These are phyloP conservation scores for Thraustochytrium striatum DNA, from an alignment of 352 stramenopile genomes.

Conservation along the genomic window DNA sequence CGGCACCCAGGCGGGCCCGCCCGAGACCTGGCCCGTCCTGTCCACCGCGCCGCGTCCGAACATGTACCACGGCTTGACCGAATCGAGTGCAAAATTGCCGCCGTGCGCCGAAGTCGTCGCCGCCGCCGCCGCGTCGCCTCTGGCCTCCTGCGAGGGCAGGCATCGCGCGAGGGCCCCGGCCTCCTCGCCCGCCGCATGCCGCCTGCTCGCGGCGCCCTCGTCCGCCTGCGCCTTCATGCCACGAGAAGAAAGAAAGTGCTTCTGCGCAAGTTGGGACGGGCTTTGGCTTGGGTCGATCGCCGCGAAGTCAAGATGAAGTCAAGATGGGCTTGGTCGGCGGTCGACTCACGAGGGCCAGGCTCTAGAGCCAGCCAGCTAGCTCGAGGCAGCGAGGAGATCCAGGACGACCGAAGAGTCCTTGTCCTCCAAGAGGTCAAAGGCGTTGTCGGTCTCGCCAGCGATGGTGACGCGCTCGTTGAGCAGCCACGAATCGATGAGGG, in stretches of 20 bases:
- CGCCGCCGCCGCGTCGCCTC: not conserved
- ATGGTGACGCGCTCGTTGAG: conserved; percentile 45
- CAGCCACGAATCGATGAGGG: conserved; percentile 16
- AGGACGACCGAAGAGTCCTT: conserved; percentile 49
- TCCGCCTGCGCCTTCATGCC: too few relatives aligned
- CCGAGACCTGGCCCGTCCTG: not conserved
- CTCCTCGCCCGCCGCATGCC: not conserved
- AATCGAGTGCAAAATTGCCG: not conserved
- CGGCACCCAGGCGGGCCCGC: conserved; percentile 54
- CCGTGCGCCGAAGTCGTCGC: not conserved
- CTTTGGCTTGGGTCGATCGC: too few relatives aligned
- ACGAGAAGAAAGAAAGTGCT: too few relatives aligned
- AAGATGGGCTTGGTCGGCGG: too few relatives aligned
- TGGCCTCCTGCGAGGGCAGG: not conserved
- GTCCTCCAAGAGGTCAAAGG: conserved; percentile 53
- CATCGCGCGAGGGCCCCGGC: not conserved
- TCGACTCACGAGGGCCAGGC: too few relatives aligned
- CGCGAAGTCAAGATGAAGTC: too few relatives aligned
- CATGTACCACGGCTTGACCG: conserved; percentile 32
- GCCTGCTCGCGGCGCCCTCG: too few relatives aligned
- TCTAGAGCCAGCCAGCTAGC: too few relatives aligned
- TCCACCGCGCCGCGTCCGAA: conserved; percentile 18
- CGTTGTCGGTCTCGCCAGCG: conserved; percentile 48
- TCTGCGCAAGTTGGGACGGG: too few relatives aligned
- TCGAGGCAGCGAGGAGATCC: too few relatives aligned